A percentile compares a stretch with the other conserved stretches of the same genome.
Evolutionary conservation across 345 rosid species (phyloP).

Genomic region (Brassica nigra): DNA sequence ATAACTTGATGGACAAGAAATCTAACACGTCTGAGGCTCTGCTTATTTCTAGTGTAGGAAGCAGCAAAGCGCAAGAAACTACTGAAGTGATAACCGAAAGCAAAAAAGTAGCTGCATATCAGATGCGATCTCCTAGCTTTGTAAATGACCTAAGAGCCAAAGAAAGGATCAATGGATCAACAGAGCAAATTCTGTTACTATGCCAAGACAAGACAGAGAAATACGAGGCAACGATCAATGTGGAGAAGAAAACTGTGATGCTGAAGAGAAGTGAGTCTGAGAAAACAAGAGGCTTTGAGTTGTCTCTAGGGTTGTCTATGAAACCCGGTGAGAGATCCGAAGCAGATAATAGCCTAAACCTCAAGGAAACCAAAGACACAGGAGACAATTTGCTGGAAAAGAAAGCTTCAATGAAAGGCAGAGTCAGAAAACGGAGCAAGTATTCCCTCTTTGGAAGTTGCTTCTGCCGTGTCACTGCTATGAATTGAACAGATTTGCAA

Average conservation of each 20-base stretch:
- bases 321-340: neutral
- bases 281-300: slow-evolving; percentile 37
- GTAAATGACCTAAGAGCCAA: slow-evolving; percentile 48
- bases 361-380: slow-evolving; percentile 34
- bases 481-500: slow-evolving; percentile 37
- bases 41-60: slow-evolving; percentile 18
- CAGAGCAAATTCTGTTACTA: slow-evolving; percentile 51
- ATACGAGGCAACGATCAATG: slow-evolving; percentile 16
- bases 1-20: slow-evolving; percentile 12
- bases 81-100: slow-evolving; percentile 5
- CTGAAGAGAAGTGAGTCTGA: slow-evolving; percentile 58
- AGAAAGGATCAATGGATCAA: slow-evolving; percentile 49
- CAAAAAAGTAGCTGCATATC: neutral
- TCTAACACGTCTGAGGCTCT: neutral
- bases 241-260: slow-evolving; percentile 51
- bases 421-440: slow-evolving; percentile 55
- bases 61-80: neutral
- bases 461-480: slow-evolving; percentile 65
- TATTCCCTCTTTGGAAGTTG: slow-evolving; percentile 69
- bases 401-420: slow-evolving; percentile 42
- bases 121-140: slow-evolving; percentile 49
- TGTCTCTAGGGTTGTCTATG: slow-evolving; percentile 11
- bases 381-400: slow-evolving; percentile 22
- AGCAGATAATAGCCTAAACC: slow-evolving; percentile 33
- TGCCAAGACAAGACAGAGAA: slow-evolving; percentile 33